Evolutionary conservation across 768 basidiomycete species (phyloP).

Genomic region (Suillus hirtellus): DNA sequence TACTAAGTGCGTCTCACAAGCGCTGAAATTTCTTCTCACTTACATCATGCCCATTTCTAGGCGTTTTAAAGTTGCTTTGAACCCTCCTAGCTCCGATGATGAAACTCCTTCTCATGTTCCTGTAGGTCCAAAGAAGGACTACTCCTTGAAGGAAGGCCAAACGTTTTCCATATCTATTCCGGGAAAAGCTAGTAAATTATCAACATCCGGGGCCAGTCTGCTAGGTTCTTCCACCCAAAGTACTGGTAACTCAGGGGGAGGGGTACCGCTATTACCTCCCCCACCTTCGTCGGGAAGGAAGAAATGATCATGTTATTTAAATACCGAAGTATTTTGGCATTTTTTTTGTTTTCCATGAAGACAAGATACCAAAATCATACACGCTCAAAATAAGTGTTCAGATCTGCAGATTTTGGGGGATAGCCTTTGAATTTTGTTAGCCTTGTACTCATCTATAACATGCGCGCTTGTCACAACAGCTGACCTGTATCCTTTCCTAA

Average conservation of each 20-base stretch:
- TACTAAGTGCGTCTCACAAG: slow-evolving; percentile 56
- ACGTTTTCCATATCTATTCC: slow-evolving; percentile 92
- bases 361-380: background rate
- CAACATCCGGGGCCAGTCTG: slow-evolving; percentile 36
- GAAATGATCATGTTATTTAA: slow-evolving; percentile 32
- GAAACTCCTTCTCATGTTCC: slow-evolving; percentile 64
- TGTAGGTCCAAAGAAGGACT: slow-evolving; percentile 86
- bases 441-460: background rate
- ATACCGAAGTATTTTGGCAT: background rate
- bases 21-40: background rate
- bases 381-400: background rate
- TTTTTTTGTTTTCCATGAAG: background rate
- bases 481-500: background rate
- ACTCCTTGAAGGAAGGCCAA: slow-evolving; percentile 91
- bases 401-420: background rate
- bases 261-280: slow-evolving; percentile 78
- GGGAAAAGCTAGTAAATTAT: slow-evolving; percentile 55
- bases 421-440: background rate
- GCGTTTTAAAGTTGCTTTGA: slow-evolving; percentile 62
- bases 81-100: slow-evolving; percentile 46
- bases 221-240: slow-evolving; percentile 36
- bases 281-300: slow-evolving; percentile 67
- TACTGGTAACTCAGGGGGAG: slow-evolving; percentile 35
- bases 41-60: slow-evolving; percentile 33
- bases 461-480: background rate